Percentiles rank a stretch among this genome's conserved stretches.
Conservation (phyloP, 352 stramenopile species). For the Phytophthora foliorum region DNA sequence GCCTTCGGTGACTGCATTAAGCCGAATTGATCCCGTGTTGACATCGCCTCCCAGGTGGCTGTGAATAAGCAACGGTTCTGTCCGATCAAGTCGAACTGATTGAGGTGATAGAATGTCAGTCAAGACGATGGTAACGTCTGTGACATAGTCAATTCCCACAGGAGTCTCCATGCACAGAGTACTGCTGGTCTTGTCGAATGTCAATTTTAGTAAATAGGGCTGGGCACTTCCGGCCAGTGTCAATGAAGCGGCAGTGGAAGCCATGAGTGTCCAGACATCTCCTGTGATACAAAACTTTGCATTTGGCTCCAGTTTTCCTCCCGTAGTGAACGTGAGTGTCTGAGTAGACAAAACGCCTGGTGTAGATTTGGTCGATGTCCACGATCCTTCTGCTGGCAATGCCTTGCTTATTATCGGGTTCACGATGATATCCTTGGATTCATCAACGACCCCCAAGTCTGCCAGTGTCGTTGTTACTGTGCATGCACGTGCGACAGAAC, state of each 20-base stretch:
- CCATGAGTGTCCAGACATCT: slow-evolving; percentile 49
- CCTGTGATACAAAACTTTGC: slow-evolving; percentile 51
- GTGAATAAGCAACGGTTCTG: slow-evolving; percentile 32
- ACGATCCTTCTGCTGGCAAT: slow-evolving; percentile 40
- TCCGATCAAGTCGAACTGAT: slow-evolving; percentile 40
- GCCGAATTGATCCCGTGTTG: slow-evolving; percentile 44
- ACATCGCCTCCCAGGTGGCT: slow-evolving; percentile 63
- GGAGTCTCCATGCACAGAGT: slow-evolving; percentile 42
- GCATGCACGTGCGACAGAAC: slow-evolving; percentile 22
- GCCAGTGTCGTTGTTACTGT: slow-evolving; percentile 49
- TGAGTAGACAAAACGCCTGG: slow-evolving; percentile 64
- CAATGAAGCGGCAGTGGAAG: slow-evolving; percentile 38
- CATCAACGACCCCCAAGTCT: slow-evolving; percentile 58
- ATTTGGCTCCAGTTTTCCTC: slow-evolving; percentile 50
- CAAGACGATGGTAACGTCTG: slow-evolving; percentile 44
- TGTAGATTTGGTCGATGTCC: slow-evolving; percentile 50
- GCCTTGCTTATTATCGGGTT: slow-evolving; percentile 51
- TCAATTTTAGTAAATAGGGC: slow-evolving; percentile 11
- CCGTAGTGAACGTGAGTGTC: slow-evolving; percentile 45
- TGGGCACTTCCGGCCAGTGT: slow-evolving; percentile 8
- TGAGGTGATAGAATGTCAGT: slow-evolving; percentile 57
- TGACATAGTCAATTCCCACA: slow-evolving; percentile 48
- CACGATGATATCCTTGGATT: slow-evolving; percentile 49
- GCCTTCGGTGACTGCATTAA: slow-evolving; percentile 50
- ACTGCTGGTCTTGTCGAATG: slow-evolving; percentile 19